phyloP scores from a whole-genome alignment of 805 yeast genomes.

The Metschnikowia noctiluminum region DNA sequence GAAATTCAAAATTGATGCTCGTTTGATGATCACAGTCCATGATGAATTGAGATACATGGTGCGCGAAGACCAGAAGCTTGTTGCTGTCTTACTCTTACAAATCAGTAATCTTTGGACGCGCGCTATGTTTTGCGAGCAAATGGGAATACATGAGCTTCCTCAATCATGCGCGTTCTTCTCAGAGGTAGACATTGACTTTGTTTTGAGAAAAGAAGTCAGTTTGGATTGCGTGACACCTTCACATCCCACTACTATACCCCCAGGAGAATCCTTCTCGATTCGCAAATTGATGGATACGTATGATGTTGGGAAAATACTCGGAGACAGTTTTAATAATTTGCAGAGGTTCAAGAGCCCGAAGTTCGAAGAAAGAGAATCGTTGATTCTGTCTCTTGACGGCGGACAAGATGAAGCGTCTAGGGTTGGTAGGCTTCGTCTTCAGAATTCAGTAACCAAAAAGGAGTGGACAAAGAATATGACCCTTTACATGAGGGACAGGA shows the following conservation, averaged over 20 bases:
- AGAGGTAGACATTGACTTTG: conserved; percentile 85
- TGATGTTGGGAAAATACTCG: conserved; percentile 11
- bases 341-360: conserved; percentile 10
- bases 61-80: conserved; percentile 67
- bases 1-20: conserved; percentile 63
- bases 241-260: conserved; percentile 57
- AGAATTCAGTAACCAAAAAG: conserved; percentile 23
- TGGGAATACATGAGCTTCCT: conserved; percentile 87
- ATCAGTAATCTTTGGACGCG: conserved; percentile 93
- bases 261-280: conserved; percentile 77
- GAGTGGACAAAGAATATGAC: conserved; percentile 23
- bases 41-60: conserved; percentile 88
- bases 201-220: conserved; percentile 89
- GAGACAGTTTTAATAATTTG: conserved; percentile 8
- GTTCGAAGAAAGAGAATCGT: conserved; percentile 15
- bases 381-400: conserved; percentile 15
- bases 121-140: conserved; percentile 88
- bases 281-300: conserved; percentile 42
- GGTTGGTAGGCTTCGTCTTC: conserved; percentile 26
- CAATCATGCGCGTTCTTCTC: conserved; percentile 95
- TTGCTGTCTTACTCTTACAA: conserved; percentile 80
- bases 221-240: conserved; percentile 92
- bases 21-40: conserved; percentile 86
- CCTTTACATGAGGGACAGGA: conserved; percentile 3
- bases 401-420: conserved; percentile 17